Conservation (phyloP, 1,284 basidiomycete genomes). For the Trametes versicolor region DNA sequence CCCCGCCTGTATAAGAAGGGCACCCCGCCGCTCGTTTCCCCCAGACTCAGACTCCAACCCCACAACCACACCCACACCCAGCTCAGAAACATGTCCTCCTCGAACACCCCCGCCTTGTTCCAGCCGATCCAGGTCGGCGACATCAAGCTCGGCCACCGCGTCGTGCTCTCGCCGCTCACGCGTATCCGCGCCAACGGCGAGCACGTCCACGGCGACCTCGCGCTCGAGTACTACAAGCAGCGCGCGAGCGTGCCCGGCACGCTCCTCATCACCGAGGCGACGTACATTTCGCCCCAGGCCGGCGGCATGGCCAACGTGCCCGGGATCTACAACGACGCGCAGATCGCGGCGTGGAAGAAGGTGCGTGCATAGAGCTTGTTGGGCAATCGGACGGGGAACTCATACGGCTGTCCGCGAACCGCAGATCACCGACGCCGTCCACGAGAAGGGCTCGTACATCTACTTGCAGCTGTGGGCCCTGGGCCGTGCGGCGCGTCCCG, state of each 20-base stretch:
- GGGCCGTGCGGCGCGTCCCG: constrained; percentile 50
- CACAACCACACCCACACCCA: neutral
- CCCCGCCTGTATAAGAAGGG: neutral
- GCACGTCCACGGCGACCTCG: constrained; percentile 44
- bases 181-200: constrained; percentile 45
- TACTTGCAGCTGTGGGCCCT: constrained; percentile 59
- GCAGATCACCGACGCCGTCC: constrained; percentile 43
- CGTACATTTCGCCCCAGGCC: constrained; percentile 51
- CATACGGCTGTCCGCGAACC: neutral
- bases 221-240: constrained; percentile 55
- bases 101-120: constrained; percentile 48
- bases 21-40: neutral
- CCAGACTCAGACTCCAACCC: neutral
- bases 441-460: constrained; percentile 50
- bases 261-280: constrained; percentile 59
- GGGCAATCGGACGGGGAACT: too few species aligned
- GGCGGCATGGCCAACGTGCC: constrained; percentile 51
- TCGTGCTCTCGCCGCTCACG: constrained; percentile 61
- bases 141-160: constrained; percentile 52
- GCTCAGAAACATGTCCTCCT: constrained; percentile 30
- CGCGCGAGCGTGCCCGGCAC: constrained; percentile 54
- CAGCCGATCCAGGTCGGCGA: constrained; percentile 54
- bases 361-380: constrained; percentile 37
- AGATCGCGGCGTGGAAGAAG: constrained; percentile 58
- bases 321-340: constrained; percentile 54